phyloP scores from a whole-genome alignment of 2,329 filamentous ascomycete genomes.

The Sarocladiaceae sp. region DNA sequence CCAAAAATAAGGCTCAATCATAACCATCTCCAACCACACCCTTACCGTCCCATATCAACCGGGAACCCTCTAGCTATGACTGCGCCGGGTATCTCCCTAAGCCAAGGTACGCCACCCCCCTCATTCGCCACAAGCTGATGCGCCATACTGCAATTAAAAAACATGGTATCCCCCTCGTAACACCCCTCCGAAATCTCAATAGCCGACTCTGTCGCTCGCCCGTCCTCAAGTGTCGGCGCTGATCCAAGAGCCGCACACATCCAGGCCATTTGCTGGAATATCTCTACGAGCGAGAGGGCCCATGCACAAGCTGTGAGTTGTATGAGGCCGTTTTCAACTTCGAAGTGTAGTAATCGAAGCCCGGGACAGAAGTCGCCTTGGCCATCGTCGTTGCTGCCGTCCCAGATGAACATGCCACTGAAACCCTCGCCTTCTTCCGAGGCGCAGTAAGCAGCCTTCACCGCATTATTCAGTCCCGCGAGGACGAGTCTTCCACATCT shows the following conservation, averaged over 20 bases:
- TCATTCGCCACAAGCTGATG: slow-evolving; percentile 25
- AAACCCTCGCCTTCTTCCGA: slow-evolving; percentile 20
- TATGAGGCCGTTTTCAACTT: slow-evolving; percentile 27
- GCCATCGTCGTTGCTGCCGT: slow-evolving; percentile 22
- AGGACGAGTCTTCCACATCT: slow-evolving; percentile 25
- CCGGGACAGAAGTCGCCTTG: slow-evolving; percentile 22
- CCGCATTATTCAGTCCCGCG: slow-evolving; percentile 26
- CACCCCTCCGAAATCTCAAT: slow-evolving; percentile 27
- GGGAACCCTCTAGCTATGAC: slow-evolving; percentile 31
- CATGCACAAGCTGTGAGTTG: slow-evolving; percentile 29
- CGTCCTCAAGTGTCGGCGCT: slow-evolving; percentile 27
- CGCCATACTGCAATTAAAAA: slow-evolving; percentile 27
- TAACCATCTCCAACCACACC: too few relatives aligned
- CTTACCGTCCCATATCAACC: slow-evolving; percentile 15
- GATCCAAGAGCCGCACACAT: slow-evolving; percentile 29
- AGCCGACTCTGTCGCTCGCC: slow-evolving; percentile 24
- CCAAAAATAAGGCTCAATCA: too few relatives aligned
- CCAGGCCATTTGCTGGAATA: slow-evolving; percentile 34
- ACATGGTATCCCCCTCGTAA: slow-evolving; percentile 28
- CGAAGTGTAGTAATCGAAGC: slow-evolving; percentile 28
- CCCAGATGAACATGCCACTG: slow-evolving; percentile 32
- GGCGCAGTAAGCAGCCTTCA: slow-evolving; percentile 22
- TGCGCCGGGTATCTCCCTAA: slow-evolving; percentile 24
- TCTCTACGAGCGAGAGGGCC: slow-evolving; percentile 29
- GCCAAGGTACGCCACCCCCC: slow-evolving; percentile 22